A percentile compares a stretch with the other conserved stretches of the same genome.
Evolutionary conservation across 371 early-diverging fungal genomes (phyloP).

Genomic region (Coemansia sp.): DNA sequence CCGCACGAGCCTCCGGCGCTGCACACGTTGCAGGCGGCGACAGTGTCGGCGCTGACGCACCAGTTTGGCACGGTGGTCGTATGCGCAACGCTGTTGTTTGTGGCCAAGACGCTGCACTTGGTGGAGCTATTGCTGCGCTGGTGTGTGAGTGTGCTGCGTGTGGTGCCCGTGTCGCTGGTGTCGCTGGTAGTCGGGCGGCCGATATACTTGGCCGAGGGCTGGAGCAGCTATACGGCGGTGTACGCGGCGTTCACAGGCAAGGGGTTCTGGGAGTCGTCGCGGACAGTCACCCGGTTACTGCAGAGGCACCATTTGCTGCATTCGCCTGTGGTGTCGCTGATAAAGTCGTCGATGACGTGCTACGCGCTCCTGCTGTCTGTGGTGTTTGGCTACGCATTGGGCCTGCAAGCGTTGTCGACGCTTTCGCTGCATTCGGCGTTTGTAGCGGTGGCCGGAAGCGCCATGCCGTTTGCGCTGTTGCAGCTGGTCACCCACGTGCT

Average conservation of each 20-base stretch:
- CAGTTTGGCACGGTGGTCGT: conserved; percentile 48
- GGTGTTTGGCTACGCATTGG: conserved; percentile 39
- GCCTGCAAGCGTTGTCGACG: conserved; percentile 19
- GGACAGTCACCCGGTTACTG: conserved; percentile 25
- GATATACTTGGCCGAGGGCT: conserved; percentile 29
- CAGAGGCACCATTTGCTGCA: conserved; percentile 39
- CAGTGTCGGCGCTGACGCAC: conserved; percentile 40
- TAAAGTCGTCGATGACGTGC: conserved; percentile 45
- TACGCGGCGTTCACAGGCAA: conserved; percentile 46
- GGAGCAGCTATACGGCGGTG: conserved; percentile 44
- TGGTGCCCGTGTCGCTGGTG: conserved; percentile 34
- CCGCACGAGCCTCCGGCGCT: conserved; percentile 38
- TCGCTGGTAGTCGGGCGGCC: conserved; percentile 32
- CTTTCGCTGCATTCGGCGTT: conserved; percentile 30
- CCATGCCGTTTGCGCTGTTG: conserved; percentile 37
- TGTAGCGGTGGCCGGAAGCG: conserved; percentile 35
- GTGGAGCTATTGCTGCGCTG: conserved; percentile 37
- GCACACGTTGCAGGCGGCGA: conserved; percentile 44
- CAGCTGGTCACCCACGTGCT: conserved; percentile 44
- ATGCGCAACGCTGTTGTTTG: conserved; percentile 36
- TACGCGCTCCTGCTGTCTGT: conserved; percentile 40
- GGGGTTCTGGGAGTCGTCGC: conserved; percentile 43
- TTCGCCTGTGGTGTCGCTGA: conserved; percentile 42
- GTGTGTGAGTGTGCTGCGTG: conserved; percentile 26
- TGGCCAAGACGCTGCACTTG: conserved; percentile 27